Base-by-base conservation (phyloP, 345 rosid genomes). In the Rhodamnia argentea region DNA sequence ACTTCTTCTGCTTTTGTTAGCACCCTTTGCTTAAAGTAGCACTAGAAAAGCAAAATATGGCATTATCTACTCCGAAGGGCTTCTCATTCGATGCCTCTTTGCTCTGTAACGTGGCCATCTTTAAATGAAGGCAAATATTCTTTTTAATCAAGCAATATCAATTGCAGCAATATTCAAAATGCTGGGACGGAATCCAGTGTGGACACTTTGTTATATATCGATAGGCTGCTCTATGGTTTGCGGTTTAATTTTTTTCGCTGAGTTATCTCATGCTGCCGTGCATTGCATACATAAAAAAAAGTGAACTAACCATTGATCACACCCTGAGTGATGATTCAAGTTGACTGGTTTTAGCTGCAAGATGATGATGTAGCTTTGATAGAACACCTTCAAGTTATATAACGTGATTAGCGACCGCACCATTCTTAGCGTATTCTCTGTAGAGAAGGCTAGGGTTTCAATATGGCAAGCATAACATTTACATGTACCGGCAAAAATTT, bases 21-120 rank as follows among this genome's bases (percentile, higher is more conserved):
- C 13, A 70, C 26, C 24, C 78, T 70, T 70, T 37, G 47, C 78
- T 70, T 70, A 37, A 37, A 70, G 78, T 37, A 70, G 78, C 78
- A 70, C 40, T 37, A 54, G 51, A 58, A 60, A 40, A 84, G 75
- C 29, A 84, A 84, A 84, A 58, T 40, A 58, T 84, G 85, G 85
- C 85, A 84, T 84, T 84, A 84, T 84, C 85, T 84, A 84, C 85
- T 84, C 85, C 44, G 47, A 84, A 84, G 85, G 62, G 85, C 50
- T 64, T 57, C 85, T 58, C 75, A 84, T 59, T 84, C 64, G 84
- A 83, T 83, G 84, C 59, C 44, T 14, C 42, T 52, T 37, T 32
- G 78, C 78, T 70, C 47, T 70, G 22, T 37, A 20, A 70, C 40
- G 78, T 70, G 78, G 47, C 78, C 78, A 70, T 18, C 78, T 37